phyloP scores from a whole-genome alignment of 345 rosid species.

The Gossypium sturtianum region DNA sequence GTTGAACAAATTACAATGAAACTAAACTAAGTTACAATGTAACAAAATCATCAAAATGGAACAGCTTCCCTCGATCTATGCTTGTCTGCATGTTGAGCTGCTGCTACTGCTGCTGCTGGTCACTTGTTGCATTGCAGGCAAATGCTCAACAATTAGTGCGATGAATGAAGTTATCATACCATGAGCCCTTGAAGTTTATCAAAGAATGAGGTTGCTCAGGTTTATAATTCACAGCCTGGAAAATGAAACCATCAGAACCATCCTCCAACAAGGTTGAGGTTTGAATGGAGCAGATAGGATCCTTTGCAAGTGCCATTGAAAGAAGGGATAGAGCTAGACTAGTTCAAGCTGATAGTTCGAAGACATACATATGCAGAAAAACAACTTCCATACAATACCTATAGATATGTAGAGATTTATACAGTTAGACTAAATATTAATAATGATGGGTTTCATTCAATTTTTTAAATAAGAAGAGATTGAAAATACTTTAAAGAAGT shows the following conservation, averaged over 20 bases:
- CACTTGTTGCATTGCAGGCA: too few species aligned
- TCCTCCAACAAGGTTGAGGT: constrained; percentile 4
- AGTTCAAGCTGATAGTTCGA: constrained; percentile 1
- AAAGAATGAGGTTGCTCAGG: constrained; percentile 45
- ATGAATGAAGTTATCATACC: constrained; percentile 20
- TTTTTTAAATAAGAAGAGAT: neutral
- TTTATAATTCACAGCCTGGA: constrained; percentile 24
- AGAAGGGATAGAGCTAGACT: neutral
- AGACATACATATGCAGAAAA: constrained; percentile 1
- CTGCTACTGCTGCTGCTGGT: too few species aligned
- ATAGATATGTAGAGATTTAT: constrained; percentile 14
- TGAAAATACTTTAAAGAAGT: too few species aligned
- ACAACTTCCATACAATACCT: constrained; percentile 6
- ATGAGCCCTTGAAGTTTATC: constrained; percentile 45
- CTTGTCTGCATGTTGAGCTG: too few species aligned
- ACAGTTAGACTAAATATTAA: neutral
- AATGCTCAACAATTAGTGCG: too few species aligned
- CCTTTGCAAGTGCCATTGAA: constrained; percentile 44
- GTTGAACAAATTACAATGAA: too few species aligned
- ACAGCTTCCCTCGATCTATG: too few species aligned
- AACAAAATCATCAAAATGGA: too few species aligned
- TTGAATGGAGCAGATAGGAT: constrained; percentile 15
- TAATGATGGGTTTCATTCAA: neutral
- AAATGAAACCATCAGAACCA: constrained; percentile 30
- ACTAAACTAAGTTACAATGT: too few species aligned